Evolutionary conservation across 352 stramenopile genomes (phyloP).

Genomic region (Pythium grandisporangium): DNA sequence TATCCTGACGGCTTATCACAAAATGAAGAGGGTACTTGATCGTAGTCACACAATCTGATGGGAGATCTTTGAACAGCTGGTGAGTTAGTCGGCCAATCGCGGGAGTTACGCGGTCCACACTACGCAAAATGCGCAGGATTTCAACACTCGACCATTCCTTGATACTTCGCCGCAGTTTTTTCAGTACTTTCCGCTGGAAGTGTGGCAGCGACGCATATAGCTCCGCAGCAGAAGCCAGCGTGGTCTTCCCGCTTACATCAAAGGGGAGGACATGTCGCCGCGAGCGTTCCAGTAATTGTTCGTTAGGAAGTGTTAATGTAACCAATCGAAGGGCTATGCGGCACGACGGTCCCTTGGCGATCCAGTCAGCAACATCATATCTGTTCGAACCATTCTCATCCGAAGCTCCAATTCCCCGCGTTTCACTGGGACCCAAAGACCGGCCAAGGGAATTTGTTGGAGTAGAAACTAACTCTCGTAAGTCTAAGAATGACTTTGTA

Average conservation of each 20-base stretch:
- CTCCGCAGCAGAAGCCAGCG: slow-evolving; percentile 22
- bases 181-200: slow-evolving; percentile 70
- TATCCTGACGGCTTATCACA: slow-evolving; percentile 51
- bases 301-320: slow-evolving; percentile 70
- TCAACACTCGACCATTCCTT: slow-evolving; percentile 82
- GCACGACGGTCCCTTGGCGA: slow-evolving; percentile 23
- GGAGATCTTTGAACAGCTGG: slow-evolving; percentile 65
- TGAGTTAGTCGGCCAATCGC: slow-evolving; percentile 56
- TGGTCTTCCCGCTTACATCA: slow-evolving; percentile 34
- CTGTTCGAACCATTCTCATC: too few relatives aligned
- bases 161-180: slow-evolving; percentile 52
- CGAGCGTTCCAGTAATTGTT: slow-evolving; percentile 44
- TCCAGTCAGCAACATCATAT: slow-evolving; percentile 61
- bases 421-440: too few relatives aligned
- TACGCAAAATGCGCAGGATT: slow-evolving; percentile 69
- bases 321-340: slow-evolving; percentile 60
- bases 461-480: slow-evolving; percentile 9
- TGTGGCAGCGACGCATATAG: slow-evolving; percentile 53
- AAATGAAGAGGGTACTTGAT: slow-evolving; percentile 69
- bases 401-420: too few relatives aligned
- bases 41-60: slow-evolving; percentile 40
- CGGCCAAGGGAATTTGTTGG: too few relatives aligned
- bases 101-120: slow-evolving; percentile 52
- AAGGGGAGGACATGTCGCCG: slow-evolving; percentile 32
- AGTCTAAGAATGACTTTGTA: slow-evolving; percentile 39